Evolutionary conservation across 2,329 filamentous ascomycete genomes (phyloP).

Genomic region (Fonsecaea erecta): DNA sequence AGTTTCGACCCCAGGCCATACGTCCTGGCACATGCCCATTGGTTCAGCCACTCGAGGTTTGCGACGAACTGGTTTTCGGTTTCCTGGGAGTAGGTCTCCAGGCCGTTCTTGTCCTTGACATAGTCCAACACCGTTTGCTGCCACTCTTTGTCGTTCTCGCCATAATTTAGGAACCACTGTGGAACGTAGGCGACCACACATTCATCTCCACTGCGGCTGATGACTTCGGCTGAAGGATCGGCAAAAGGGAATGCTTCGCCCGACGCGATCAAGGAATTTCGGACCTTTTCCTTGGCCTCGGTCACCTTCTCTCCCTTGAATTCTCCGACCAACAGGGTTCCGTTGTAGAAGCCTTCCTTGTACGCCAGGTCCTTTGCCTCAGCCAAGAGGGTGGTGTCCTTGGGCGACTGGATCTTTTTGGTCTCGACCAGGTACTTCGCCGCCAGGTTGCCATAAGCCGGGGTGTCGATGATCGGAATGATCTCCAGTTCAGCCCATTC

Average conservation of each 20-base stretch:
- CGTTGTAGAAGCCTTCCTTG: slow-evolving; percentile 97
- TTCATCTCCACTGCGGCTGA: slow-evolving; percentile 86
- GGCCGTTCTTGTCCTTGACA: slow-evolving; percentile 68
- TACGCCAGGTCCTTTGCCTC: slow-evolving; percentile 96
- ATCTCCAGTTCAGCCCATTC: slow-evolving; percentile 95
- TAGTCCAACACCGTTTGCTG: slow-evolving; percentile 73
- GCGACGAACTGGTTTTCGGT: slow-evolving; percentile 80
- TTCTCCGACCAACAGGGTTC: slow-evolving; percentile 83
- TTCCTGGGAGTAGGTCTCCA: slow-evolving; percentile 81
- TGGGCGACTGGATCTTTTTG: slow-evolving; percentile 95
- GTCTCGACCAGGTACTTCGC: slow-evolving; percentile 85
- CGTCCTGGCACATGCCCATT: slow-evolving; percentile 91
- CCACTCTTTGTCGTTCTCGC: slow-evolving; percentile 80
- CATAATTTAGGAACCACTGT: slow-evolving; percentile 98
- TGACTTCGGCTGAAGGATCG: slow-evolving; percentile 87
- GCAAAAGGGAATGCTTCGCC: slow-evolving; percentile 88
- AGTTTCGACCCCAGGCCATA: slow-evolving; percentile 93
- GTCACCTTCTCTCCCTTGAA: slow-evolving; percentile 87
- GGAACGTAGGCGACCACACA: slow-evolving; percentile 92
- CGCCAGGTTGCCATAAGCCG: slow-evolving; percentile 81
- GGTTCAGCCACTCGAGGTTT: slow-evolving; percentile 88
- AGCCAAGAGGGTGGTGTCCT: slow-evolving; percentile 86
- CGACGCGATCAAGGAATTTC: slow-evolving; percentile 74
- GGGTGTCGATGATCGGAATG: slow-evolving; percentile 85
- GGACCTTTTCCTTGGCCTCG: slow-evolving; percentile 82